Percentiles rank a stretch among this genome's conserved stretches.
phyloP scores from a whole-genome alignment of 2,329 filamentous ascomycete species.

The Biscogniauxia mediterranea region DNA sequence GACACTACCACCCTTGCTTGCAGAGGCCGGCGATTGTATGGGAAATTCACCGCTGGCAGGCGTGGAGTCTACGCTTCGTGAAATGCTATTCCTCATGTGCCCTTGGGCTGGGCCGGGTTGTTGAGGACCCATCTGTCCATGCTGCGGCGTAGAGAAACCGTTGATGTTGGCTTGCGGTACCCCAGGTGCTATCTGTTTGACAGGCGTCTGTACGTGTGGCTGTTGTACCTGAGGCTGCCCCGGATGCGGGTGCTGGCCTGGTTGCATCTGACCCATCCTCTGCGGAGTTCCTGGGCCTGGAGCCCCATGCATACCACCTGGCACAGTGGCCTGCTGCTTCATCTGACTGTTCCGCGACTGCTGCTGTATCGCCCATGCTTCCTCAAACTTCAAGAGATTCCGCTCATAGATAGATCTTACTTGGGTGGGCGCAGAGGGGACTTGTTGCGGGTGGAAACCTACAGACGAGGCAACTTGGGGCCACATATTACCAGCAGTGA shows the following conservation, averaged over 20 bases:
- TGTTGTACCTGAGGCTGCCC: conserved; percentile 43
- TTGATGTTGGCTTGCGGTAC: conserved; percentile 47
- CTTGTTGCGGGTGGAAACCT: conserved; percentile 60
- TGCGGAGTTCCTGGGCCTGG: conserved; percentile 39
- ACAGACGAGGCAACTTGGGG: conserved; percentile 65
- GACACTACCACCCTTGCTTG: conserved; percentile 39
- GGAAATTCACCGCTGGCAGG: conserved; percentile 41
- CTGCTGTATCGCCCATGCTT: conserved; percentile 58
- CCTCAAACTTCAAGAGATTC: conserved; percentile 76
- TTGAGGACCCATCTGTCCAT: conserved; percentile 44
- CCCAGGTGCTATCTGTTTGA: conserved; percentile 47
- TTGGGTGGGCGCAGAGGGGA: conserved; percentile 66
- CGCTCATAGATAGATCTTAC: conserved; percentile 72
- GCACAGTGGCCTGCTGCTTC: conserved; percentile 44
- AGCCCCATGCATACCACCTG: conserved; percentile 31
- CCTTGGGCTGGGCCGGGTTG: conserved; percentile 41
- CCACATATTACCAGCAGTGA: conserved; percentile 73
- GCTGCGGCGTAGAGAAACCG: conserved; percentile 46
- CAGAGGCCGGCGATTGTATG: conserved; percentile 45
- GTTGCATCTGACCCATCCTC: conserved; percentile 44
- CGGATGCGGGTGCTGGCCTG: conserved; percentile 41
- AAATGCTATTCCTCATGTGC: conserved; percentile 51
- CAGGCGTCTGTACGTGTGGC: conserved; percentile 39
- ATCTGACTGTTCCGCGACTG: conserved; percentile 51
- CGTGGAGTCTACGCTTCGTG: conserved; percentile 49